A percentile compares a stretch with the other conserved stretches of the same genome.
phyloP scores from a whole-genome alignment of 2,329 filamentous ascomycete genomes.

The Phialophora tarda region DNA sequence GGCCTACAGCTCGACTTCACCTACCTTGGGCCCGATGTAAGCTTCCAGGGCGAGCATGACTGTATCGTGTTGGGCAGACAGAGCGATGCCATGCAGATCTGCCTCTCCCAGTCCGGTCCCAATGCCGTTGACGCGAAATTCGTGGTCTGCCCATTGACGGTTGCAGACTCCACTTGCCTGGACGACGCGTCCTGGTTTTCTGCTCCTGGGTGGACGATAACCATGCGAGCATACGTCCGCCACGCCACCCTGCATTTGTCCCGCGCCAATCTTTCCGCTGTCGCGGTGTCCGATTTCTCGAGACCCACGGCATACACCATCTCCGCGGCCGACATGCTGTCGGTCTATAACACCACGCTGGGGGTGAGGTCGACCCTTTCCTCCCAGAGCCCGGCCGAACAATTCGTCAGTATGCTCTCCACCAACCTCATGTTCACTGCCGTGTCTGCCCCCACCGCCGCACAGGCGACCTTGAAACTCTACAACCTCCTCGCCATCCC shows the following conservation, averaged over 20 bases:
- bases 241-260: not conserved
- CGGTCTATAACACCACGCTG: not conserved
- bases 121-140: not conserved
- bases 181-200: not conserved
- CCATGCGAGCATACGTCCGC: not conserved
- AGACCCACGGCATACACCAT: not conserved
- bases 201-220: not conserved
- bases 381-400: too few species aligned
- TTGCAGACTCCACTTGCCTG: not conserved
- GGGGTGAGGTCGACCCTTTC: not conserved
- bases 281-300: not conserved
- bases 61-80: not conserved
- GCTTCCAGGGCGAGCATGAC: too few species aligned
- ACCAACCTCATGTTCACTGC: too few species aligned
- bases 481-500: too few species aligned
- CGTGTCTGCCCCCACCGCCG: too few species aligned
- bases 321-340: not conserved
- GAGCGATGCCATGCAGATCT: not conserved
- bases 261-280: not conserved
- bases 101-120: not conserved
- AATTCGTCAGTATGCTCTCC: too few species aligned
- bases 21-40: too few species aligned
- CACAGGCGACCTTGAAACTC: too few species aligned
- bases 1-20: too few species aligned
- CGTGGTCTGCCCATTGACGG: not conserved